phyloP scores from a whole-genome alignment of 2,329 filamentous ascomycete genomes.

The Pseudogymnoascus sp. region DNA sequence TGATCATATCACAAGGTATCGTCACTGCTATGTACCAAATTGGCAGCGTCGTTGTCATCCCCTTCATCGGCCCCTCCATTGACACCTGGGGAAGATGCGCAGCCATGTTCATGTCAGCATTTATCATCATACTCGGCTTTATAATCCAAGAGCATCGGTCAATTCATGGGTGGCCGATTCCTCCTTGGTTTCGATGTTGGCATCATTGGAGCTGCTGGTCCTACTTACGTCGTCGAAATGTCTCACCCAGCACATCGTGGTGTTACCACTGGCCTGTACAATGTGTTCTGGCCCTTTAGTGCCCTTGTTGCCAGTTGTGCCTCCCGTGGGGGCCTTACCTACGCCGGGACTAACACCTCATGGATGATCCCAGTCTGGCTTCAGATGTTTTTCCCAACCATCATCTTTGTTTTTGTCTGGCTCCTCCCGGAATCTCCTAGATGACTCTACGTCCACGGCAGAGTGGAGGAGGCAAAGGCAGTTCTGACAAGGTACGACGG shows the following conservation, averaged over 20 bases:
- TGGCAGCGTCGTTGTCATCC: constrained; percentile 35
- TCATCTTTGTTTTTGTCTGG: constrained; percentile 40
- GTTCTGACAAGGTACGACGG: constrained; percentile 48
- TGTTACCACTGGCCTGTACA: constrained; percentile 45
- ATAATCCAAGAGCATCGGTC: constrained; percentile 38
- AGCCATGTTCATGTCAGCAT: constrained; percentile 45
- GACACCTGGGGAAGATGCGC: constrained; percentile 39
- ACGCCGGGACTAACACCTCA: constrained; percentile 24
- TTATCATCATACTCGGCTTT: constrained; percentile 41
- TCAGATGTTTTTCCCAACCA: constrained; percentile 34
- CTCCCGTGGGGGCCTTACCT: constrained; percentile 38
- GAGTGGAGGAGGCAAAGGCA: constrained; percentile 41
- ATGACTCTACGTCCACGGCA: constrained; percentile 50
- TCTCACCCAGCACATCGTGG: constrained; percentile 53
- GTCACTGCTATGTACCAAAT: constrained; percentile 42
- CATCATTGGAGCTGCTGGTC: constrained; percentile 48
- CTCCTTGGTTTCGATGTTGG: constrained; percentile 47
- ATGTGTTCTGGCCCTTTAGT: constrained; percentile 32
- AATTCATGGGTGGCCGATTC: constrained; percentile 47
- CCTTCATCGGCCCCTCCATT: constrained; percentile 34
- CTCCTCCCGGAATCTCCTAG: constrained; percentile 54
- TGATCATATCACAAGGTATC: constrained; percentile 28
- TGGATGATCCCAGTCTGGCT: constrained; percentile 48
- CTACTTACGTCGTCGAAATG: constrained; percentile 52
- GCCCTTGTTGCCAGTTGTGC: constrained; percentile 36